Base-by-base conservation (phyloP, 1,284 basidiomycete genomes). In the Sutorius eximius region DNA sequence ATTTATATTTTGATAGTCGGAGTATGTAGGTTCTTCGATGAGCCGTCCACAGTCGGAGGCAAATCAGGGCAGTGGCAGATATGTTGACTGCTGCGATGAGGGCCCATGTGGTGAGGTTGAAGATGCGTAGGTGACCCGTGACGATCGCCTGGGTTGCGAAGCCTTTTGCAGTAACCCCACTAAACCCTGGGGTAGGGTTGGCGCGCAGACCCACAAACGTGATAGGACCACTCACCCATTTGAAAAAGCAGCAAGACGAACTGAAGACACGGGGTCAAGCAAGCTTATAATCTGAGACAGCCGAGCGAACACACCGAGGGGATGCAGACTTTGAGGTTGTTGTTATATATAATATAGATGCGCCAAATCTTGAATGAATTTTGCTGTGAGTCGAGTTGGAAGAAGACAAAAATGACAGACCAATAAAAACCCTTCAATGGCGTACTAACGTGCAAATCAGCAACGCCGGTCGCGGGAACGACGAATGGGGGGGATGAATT, bases 301-400 rank as follows among this genome's bases (percentile, higher is more conserved):
- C 12, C 33, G 40, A 43, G 15, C 3, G 36, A 36, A 56, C 61
- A n/a, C 29, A 68, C 66, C 27, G 48, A 45, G 5, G 66, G 60
- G 10, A 65, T 51, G 34, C 66, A 65, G 7, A 53, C 37, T 40
- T 18, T 50, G 38, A 66, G 27, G 20, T 52, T 52, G 13, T 45
- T 16, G 38, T 41, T 46, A 8, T 58, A 67, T 10, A 65, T 5
- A 3, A 65, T 10, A 41, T 45, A 66, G 15, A 66, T 50, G 20
- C 64, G 65, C 63, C 63, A 68, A 12, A 66, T 65, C 63, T 65
- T 38, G 27, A 34, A 56, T 16, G 22, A 5, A 20, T 37, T 11
- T 10, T 16, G n/a, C 13, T 2, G 34, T 50, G 40, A 62, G 49
- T 38, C 40, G 8, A 34, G 33, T 5, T 5, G 11, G 7, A 36